Evolutionary conservation across 345 rosid species (phyloP), one percentile per base, ranked within the genome.

Genomic region (Syzygium oleosum): DNA sequence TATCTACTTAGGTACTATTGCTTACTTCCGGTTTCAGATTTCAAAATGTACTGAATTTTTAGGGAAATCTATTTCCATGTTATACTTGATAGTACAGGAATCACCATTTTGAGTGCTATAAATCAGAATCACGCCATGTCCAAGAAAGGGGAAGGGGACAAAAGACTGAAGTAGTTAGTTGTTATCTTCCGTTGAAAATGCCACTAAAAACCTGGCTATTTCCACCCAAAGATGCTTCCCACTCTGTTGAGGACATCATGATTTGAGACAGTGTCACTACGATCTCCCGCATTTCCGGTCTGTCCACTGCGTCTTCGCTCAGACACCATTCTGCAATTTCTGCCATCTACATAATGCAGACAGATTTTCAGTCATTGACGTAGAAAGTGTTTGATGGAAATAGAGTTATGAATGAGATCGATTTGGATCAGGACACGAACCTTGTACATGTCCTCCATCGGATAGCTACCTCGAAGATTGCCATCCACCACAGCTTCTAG

Each of bases 171-270:
- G 52, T 15, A 16, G 49, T 77, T 46, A 19, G 49, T 21, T 7
- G 77, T 91, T 88, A 95, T 93, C 95, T 92, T 90, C 96, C 96
- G 79, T 85, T 87, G 85, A 89, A 88, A 14, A 95, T 11, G 25
- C 94, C 94, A 43, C 95, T 94, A 85, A 94, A 95, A 88, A 94
- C 92, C 84, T 91, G 93, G 94, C 95, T 91, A 86, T 86, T 92
- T 31, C 94, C 95, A 54, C 94, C 97, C 5, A 91, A 78, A 13
- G 96, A 94, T 11, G 96, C 95, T 88, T 95, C 97, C 94, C 96
- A 93, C 56, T 93, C 97, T 23, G 85, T 87, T 19, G 96, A 92
- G 80, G 94, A 89, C 29, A 86, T 88, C 84, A 78, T 49, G 25
- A 95, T 91, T 46, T 86, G 90, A 16, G 94, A 90, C 12, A 94